Percentiles rank a stretch among this genome's conserved stretches.
phyloP scores from a whole-genome alignment of 2,329 filamentous ascomycete genomes.

The Fusarium sp. region DNA sequence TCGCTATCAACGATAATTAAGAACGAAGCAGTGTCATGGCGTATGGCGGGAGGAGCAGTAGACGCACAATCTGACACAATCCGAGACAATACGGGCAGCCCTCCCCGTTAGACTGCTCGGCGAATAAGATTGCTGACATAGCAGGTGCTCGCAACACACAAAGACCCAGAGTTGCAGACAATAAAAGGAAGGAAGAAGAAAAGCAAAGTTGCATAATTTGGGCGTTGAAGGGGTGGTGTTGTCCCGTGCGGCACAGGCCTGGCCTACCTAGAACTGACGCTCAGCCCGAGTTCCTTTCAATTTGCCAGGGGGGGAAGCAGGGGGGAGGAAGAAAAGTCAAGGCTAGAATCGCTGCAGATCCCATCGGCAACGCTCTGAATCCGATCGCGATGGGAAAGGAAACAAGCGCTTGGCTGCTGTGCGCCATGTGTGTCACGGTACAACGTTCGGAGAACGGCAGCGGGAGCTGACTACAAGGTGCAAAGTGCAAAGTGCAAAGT shows the following conservation, averaged over 20 bases:
- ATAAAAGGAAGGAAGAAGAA: conserved; percentile 17
- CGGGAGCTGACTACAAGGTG: conserved; percentile 25
- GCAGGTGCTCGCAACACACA: conserved; percentile 21
- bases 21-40: conserved; percentile 10
- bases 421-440: conserved; percentile 21
- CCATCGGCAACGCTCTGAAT: conserved; percentile 15
- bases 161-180: conserved; percentile 3
- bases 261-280: conserved; percentile 6
- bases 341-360: conserved; percentile 17
- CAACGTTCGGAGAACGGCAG: conserved; percentile 40
- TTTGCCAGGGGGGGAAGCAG: conserved; percentile 3
- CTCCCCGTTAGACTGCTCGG: conserved; percentile 4
- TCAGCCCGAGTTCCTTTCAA: not conserved
- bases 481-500: conserved; percentile 8
- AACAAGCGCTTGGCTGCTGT: conserved; percentile 23
- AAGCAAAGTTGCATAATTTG: conserved; percentile 40
- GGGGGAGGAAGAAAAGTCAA: conserved; percentile 4
- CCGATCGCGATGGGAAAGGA: conserved; percentile 32
- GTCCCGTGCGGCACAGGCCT: conserved; percentile 25
- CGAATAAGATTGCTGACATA: conserved; percentile 26
- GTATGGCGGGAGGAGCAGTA: conserved; percentile 13
- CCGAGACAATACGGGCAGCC: conserved; percentile 18
- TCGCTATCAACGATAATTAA: not conserved
- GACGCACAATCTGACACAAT: conserved; percentile 30
- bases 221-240: conserved; percentile 24